Evolutionary conservation across 331 rosid species (phyloP).

Genomic region (Acacia pycnantha): DNA sequence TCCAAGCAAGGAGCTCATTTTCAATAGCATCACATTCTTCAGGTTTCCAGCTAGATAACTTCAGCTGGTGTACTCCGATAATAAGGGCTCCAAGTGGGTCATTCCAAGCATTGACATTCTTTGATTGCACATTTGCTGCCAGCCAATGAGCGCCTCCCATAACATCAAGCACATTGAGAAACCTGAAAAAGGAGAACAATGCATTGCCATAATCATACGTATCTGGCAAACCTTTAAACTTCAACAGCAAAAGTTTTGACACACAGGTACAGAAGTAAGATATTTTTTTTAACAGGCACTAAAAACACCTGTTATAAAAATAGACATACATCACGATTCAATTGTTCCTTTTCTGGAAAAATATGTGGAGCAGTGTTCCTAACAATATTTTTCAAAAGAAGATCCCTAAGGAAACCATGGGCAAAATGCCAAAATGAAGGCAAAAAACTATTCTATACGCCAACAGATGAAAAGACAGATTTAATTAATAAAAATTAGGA

Average conservation of each 20-base stretch:
- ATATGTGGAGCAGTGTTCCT: not conserved
- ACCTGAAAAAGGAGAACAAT: slow-evolving; percentile 43
- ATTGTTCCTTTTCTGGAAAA: not conserved
- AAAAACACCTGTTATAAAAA: not conserved
- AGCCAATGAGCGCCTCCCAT: slow-evolving; percentile 78
- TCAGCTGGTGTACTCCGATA: slow-evolving; percentile 77
- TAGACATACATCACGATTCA: not conserved
- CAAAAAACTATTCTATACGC: not conserved
- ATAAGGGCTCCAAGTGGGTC: slow-evolving; percentile 75
- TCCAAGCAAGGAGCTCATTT: slow-evolving; percentile 89
- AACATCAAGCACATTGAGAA: slow-evolving; percentile 75
- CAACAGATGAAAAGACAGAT: not conserved
- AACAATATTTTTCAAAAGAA: not conserved
- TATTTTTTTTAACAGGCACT: not conserved
- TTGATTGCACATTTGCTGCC: slow-evolving; percentile 63
- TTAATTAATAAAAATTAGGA: not conserved
- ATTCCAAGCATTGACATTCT: slow-evolving; percentile 71
- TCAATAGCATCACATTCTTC: slow-evolving; percentile 86
- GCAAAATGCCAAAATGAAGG: not conserved
- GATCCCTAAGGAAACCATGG: not conserved
- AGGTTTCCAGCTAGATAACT: slow-evolving; percentile 82
- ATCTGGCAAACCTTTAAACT: slow-evolving; percentile 17
- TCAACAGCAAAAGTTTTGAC: not conserved
- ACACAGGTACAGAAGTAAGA: not conserved
- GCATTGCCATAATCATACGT: not conserved